Conservation (phyloP, 2,329 filamentous ascomycete genomes). For the Alternaria angustiovoidea region DNA sequence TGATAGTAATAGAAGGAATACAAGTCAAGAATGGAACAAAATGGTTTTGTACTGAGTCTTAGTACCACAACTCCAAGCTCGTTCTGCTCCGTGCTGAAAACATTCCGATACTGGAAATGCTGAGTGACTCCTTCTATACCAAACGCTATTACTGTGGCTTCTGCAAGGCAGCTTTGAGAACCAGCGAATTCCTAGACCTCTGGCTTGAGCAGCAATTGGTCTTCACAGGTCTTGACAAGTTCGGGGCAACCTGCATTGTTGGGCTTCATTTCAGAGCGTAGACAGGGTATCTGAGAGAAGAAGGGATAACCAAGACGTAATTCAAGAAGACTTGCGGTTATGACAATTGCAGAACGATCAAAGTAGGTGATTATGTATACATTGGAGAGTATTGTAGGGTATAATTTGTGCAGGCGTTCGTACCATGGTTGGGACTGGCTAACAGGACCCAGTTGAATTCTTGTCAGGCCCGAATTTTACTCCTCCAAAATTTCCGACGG, state of each 20-base stretch:
- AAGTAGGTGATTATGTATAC: neutral
- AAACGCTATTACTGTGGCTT: neutral
- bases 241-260: neutral
- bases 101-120: neutral
- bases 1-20: neutral
- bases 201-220: neutral
- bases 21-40: neutral
- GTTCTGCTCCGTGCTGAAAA: neutral
- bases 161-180: neutral
- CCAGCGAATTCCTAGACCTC: neutral
- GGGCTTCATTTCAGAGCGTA: neutral
- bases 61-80: neutral
- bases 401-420: neutral
- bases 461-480: neutral
- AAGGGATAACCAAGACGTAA: neutral
- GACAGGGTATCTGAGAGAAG: neutral
- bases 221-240: neutral
- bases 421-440: neutral
- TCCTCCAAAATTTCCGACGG: slow-evolving; percentile 38
- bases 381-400: neutral
- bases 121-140: neutral
- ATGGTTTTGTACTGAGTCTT: neutral
- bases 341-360: neutral
- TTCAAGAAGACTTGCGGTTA: neutral
- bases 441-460: neutral